Conservation (phyloP, 83 land plant genomes). For the Picea abies region DNA sequence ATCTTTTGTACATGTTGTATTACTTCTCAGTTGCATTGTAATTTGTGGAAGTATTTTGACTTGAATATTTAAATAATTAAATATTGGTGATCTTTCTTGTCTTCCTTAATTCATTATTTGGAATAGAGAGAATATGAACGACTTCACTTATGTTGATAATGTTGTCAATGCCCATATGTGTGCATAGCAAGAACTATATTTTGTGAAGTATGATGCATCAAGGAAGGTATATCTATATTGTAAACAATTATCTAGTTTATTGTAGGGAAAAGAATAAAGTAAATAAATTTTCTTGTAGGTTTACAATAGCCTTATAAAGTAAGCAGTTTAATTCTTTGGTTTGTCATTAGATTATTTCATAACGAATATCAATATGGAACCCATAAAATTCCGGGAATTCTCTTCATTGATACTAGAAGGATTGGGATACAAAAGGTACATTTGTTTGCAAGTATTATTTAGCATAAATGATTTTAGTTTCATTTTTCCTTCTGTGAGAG, state of each 20-base stretch:
- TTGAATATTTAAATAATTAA: not conserved
- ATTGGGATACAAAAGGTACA: conserved; percentile 85
- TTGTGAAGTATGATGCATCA: conserved; percentile 43
- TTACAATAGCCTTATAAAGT: no score
- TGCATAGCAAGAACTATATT: conserved; percentile 65
- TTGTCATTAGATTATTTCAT: conserved; percentile 73
- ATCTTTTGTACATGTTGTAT: no score
- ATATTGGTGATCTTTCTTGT: not conserved
- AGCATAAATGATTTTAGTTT: no score
- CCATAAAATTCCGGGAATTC: conserved; percentile 74
- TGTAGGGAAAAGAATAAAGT: not conserved
- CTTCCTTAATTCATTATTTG: conserved; percentile 75
- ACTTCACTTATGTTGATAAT: conserved; percentile 91
- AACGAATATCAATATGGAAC: conserved; percentile 76
- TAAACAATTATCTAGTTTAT: not conserved
- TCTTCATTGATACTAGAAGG: conserved; percentile 55
- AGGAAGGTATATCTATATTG: conserved; percentile 61
- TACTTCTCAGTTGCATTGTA: not conserved
- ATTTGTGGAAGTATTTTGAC: not conserved
- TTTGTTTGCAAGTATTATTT: no score
- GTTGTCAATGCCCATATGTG: conserved; percentile 84
- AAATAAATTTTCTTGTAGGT: not conserved
- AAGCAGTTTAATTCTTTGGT: not conserved
- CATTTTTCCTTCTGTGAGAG: no score
- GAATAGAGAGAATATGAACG: conserved; percentile 71